Conservation (phyloP, 495 filamentous ascomycete species). For the Penicillium egyptiacum region DNA sequence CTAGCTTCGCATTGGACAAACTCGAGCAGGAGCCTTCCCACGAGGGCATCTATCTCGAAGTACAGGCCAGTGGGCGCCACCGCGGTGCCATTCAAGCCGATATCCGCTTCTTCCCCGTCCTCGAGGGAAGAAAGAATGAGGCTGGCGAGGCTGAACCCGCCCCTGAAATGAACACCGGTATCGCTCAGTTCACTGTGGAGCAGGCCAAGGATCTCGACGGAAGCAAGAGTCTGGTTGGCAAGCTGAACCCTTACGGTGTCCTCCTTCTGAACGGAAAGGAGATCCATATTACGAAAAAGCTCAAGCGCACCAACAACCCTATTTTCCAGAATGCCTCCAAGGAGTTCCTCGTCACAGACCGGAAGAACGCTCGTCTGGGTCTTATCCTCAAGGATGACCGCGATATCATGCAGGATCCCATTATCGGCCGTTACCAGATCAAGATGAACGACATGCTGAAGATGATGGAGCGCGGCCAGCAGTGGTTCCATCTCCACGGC, state of each 20-base stretch:
- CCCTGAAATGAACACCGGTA: constrained; percentile 89
- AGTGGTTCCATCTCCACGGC: constrained; percentile 90
- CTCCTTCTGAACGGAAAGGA: constrained; percentile 88
- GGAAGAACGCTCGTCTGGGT: constrained; percentile 83
- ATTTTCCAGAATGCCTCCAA: constrained; percentile 88
- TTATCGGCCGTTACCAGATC: constrained; percentile 89
- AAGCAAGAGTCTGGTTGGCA: constrained; percentile 82
- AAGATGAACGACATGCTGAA: constrained; percentile 91
- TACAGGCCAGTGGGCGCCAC: constrained; percentile 78
- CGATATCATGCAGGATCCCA: constrained; percentile 77
- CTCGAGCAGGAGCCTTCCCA: constrained; percentile 72
- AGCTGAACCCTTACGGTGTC: constrained; percentile 85
- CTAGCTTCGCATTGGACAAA: constrained; percentile 79
- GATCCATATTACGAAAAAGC: constrained; percentile 77
- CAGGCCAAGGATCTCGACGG: constrained; percentile 95
- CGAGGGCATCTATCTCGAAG: constrained; percentile 81
- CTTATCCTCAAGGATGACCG: constrained; percentile 93
- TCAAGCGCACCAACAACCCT: constrained; percentile 95
- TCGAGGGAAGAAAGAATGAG: constrained; percentile 67
- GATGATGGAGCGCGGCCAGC: constrained; percentile 85
- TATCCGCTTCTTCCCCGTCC: constrained; percentile 91
- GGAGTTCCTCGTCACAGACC: constrained; percentile 90
- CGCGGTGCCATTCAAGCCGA: constrained; percentile 79
- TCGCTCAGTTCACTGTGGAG: constrained; percentile 86
- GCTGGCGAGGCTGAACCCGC: constrained; percentile 76